A percentile compares a stretch with the other conserved stretches of the same genome.
These are phyloP conservation scores for Akanthomyces lecanii DNA, from an alignment of 2,329 filamentous ascomycete genomes.

Conservation along the genomic window DNA sequence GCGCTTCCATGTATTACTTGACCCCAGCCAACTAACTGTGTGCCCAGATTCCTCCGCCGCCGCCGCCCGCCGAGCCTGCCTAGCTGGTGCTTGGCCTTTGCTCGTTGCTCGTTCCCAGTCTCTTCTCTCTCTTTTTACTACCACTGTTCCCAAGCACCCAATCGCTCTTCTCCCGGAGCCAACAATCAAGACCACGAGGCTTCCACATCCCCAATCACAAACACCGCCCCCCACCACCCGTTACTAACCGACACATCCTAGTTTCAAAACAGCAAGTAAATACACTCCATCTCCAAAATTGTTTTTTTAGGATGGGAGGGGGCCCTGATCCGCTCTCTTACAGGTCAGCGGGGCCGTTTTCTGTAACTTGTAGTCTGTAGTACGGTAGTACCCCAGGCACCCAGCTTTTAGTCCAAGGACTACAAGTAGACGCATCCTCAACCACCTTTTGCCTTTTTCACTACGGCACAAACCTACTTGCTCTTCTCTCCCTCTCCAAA, in stretches of 20 bases:
- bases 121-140: too few species aligned
- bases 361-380: neutral
- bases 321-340: conserved; percentile 13
- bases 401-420: neutral
- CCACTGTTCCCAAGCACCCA: neutral
- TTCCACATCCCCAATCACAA: too few species aligned
- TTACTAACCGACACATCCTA: neutral
- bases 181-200: conserved; percentile 6
- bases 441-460: neutral
- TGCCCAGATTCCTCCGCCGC: neutral
- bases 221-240: neutral
- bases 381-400: conserved; percentile 4
- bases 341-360: conserved; percentile 7
- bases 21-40: neutral
- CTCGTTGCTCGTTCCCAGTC: neutral
- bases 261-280: neutral
- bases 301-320: neutral
- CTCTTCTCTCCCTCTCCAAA: neutral
- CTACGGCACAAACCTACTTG: neutral
- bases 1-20: neutral
- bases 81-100: neutral
- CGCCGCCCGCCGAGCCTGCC: neutral
- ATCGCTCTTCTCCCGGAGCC: neutral
- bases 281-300: neutral
- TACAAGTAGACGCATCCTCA: conserved; percentile 8